phyloP scores from a whole-genome alignment of 75 land plant species.

The Cunninghamia lanceolata region DNA sequence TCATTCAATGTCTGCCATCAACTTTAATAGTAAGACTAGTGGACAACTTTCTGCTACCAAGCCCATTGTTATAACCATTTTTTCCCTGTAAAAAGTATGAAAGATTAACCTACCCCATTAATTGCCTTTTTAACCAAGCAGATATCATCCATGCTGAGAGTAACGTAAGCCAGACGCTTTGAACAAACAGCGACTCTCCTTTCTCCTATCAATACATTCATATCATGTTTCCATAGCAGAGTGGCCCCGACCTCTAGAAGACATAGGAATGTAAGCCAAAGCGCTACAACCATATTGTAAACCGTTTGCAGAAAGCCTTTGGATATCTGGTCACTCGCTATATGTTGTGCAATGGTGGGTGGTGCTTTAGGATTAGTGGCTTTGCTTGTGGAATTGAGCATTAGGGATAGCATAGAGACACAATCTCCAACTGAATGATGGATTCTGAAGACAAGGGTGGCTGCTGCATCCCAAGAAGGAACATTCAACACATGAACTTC shows the following conservation, averaged over 20 bases:
- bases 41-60: too few species aligned
- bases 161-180: slow-evolving; percentile 1
- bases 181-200: background rate
- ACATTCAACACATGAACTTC: slow-evolving; percentile 63
- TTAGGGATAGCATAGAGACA: slow-evolving; percentile 67
- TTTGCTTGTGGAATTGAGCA: slow-evolving; percentile 60
- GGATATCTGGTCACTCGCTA: too few species aligned
- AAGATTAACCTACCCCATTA: background rate
- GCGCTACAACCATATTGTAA: background rate
- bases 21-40: background rate
- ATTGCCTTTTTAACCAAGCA: background rate
- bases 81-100: background rate
- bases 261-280: background rate
- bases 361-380: slow-evolving; percentile 43
- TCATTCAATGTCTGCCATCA: slow-evolving; percentile 73
- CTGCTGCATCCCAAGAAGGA: slow-evolving; percentile 39
- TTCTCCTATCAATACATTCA: background rate
- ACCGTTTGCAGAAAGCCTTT: background rate
- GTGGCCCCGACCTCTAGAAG: background rate
- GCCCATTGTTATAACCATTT: background rate
- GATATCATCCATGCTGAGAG: background rate
- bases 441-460: slow-evolving; percentile 41
- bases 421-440: slow-evolving; percentile 93
- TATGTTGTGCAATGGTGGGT: slow-evolving; percentile 19
- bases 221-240: background rate